Conservation (phyloP, 192 early-diverging fungal species). For the Lunasporangiospora selenospora region DNA sequence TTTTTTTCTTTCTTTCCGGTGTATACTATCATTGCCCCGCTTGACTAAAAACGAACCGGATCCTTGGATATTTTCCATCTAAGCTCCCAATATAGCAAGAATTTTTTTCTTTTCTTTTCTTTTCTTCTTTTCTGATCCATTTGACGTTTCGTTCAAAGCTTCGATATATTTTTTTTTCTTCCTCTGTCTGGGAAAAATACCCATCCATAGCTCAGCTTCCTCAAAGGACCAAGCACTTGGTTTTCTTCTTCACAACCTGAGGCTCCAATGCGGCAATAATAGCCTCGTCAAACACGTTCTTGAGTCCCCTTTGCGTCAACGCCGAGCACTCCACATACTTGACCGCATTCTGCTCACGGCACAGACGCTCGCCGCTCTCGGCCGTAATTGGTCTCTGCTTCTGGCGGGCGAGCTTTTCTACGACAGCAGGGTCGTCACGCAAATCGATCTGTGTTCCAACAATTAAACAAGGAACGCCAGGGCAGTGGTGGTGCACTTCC, state of each 20-base stretch:
- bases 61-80: neutral
- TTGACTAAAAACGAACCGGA: no score
- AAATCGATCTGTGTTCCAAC: slow-evolving; percentile 93
- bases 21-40: no score
- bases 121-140: neutral
- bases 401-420: slow-evolving; percentile 82
- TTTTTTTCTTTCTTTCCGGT: neutral
- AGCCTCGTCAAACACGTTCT: slow-evolving; percentile 97
- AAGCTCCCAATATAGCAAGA: neutral
- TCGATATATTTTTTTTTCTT: neutral
- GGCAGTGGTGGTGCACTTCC: slow-evolving; percentile 96
- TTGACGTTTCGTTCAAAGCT: neutral
- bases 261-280: slow-evolving; percentile 97
- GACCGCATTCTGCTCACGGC: slow-evolving; percentile 83
- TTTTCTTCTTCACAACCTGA: slow-evolving; percentile 77
- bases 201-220: no score
- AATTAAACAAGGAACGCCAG: slow-evolving; percentile 93
- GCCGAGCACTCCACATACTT: slow-evolving; percentile 96
- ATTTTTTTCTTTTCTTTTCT: neutral
- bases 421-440: slow-evolving; percentile 78
- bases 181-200: no score
- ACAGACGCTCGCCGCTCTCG: slow-evolving; percentile 84
- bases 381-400: slow-evolving; percentile 82
- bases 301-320: slow-evolving; percentile 90
- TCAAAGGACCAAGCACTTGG: slow-evolving; percentile 85